Evolutionary conservation across 2,329 filamentous ascomycete genomes (phyloP).

Genomic region (Endoconidiophora polonica): DNA sequence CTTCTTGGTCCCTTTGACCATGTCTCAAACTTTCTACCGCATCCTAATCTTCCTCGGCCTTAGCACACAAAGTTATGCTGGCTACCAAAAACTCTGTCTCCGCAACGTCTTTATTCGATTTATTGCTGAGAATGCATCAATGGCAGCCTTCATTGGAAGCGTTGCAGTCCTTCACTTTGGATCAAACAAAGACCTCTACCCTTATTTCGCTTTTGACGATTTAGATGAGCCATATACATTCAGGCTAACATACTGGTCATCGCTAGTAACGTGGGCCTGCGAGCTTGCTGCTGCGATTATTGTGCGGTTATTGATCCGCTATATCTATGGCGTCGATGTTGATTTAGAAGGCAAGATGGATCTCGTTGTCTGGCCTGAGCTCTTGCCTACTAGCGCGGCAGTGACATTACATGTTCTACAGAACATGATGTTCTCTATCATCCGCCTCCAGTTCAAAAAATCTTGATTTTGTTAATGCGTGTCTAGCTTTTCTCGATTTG

Average conservation of each 20-base stretch:
- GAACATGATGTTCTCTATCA: constrained; percentile 57
- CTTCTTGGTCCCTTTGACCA: constrained; percentile 45
- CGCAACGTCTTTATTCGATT: constrained; percentile 52
- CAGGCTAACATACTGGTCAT: constrained; percentile 44
- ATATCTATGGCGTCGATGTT: constrained; percentile 43
- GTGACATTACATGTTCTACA: constrained; percentile 53
- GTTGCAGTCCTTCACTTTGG: constrained; percentile 51
- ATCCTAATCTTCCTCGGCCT: constrained; percentile 35
- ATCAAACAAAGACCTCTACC: constrained; percentile 50
- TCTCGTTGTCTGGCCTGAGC: constrained; percentile 48
- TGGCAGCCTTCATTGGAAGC: constrained; percentile 50
- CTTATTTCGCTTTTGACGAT: constrained; percentile 50
- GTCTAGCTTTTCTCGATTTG: too few relatives aligned
- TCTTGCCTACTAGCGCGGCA: constrained; percentile 47
- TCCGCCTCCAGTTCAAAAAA: constrained; percentile 40
- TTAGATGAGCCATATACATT: constrained; percentile 40
- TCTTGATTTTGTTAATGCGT: too few relatives aligned
- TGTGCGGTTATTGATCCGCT: constrained; percentile 40
- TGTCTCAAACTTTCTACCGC: constrained; percentile 42
- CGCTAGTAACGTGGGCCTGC: constrained; percentile 48
- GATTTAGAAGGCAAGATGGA: constrained; percentile 48
- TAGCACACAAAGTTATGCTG: constrained; percentile 41
- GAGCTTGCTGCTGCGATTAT: constrained; percentile 45
- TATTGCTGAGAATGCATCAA: constrained; percentile 49
- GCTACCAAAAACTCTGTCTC: constrained; percentile 49